Evolutionary conservation across 2,329 filamentous ascomycete species (phyloP), one percentile per base, ranked within the genome.

Genomic region (Chlorencoelia australis): DNA sequence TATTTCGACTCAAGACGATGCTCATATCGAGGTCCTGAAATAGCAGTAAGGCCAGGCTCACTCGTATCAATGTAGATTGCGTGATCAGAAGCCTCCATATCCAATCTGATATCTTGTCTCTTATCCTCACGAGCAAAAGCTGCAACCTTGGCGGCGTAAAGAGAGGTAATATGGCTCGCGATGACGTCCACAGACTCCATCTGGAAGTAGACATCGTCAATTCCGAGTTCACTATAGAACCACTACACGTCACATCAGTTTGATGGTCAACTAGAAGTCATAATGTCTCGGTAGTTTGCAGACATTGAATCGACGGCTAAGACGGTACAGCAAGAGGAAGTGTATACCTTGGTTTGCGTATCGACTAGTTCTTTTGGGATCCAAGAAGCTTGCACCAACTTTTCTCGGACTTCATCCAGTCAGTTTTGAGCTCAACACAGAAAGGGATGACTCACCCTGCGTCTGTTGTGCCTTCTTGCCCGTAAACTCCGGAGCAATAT

Each of bases 21-120:
- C 66, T 98, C 91, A 59, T 95, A 98, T 41, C 80, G 74, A n/a
- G 91, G 88, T 2, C 91, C 91, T 36, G 72, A 66, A 15, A 83
- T 67, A 30, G 79, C 72, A 41, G 79, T 83, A 51, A 84, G 68
- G 48, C 91, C 91, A 11, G 91, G 89, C 56, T 81, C 82, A 61
- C 88, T 95, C 37, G 91, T 98, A 59, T 98, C 91, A 50, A 98
- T 96, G 66, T 96, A 98, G 56, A 96, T 93, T 41, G 91, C 91
- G 57, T 96, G 91, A 59, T 96, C 91, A 41, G 71, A 67, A 15
- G 86, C 86, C 64, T 98, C 91, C 75, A 95, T 95, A 59, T 96
- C 89, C 27, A 98, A 67, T 45, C 88, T 78, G 52, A 98, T 95
- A 64, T 96, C 88, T 53, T 96, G 74, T 49, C 81, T 80, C 69